Evolutionary conservation across 768 basidiomycete genomes (phyloP), one percentile per base, ranked within the genome.

Genomic region (Leucocoprinus birnbaumii): DNA sequence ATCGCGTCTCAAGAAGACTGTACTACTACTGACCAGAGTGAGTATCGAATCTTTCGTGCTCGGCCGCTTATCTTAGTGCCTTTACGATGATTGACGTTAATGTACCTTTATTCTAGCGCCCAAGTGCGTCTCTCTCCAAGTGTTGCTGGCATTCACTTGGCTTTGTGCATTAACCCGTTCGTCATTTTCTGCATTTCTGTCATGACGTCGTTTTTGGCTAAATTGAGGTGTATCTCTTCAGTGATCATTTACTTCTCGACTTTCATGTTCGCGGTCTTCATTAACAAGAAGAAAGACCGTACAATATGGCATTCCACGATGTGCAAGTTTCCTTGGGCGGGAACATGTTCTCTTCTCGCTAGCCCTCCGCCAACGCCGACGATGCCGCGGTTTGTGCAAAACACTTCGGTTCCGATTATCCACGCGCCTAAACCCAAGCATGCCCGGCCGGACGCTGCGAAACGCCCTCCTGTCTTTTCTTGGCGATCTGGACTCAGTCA

Each of bases 61-160:
- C n/a, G 9, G 18, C 27, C 35, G 9, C 3, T 2, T 52, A 58
- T 49, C 22, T 31, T 53, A 45, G 4, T 47, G 14, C 8, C 13
- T n/a, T 22, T 42, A n/a, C 19, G n/a, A 27, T 34, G 16, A 40
- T 13, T 34, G 21, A 44, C 25, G 8, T n/a, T 22, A 18, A 22
- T 13, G 9, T 48, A 34, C 41, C 41, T 42, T 26, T 3, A 3
- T 16, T 24, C 13, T 26, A 52, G 61, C 61, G 21, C 61, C 59
- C 14, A 60, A 64, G 16, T 91, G 87, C 62, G 66, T 69, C 4
- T 87, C 88, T 8, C 73, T 75, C 19, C 73, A 68, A 43, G 72
- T 85, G 25, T 69, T 89, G 25, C 69, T 83, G 57, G 83, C 77
- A 2, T 86, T 88, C 61, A 73, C 80, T 48, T 87, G 85, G 86